Percentiles rank a stretch among this genome's conserved stretches.
phyloP scores from a whole-genome alignment of 306 rosid genomes.

The Dicorynia guianensis region DNA sequence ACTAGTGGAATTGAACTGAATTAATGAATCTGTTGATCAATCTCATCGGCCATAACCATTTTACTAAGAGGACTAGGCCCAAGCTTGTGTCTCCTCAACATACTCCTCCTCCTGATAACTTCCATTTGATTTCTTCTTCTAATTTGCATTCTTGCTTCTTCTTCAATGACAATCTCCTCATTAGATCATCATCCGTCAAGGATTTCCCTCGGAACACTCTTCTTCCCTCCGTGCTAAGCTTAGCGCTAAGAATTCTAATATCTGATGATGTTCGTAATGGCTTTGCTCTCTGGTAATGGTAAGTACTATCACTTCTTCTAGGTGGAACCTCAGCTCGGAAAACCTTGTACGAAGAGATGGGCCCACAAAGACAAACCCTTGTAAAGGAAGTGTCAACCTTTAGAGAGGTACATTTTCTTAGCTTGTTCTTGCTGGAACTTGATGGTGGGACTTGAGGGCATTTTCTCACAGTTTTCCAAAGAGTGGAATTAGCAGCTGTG shows the following conservation, averaged over 20 bases:
- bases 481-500: not conserved
- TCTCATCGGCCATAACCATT: slow-evolving; percentile 67
- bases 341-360: slow-evolving; percentile 83
- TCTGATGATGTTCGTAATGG: slow-evolving; percentile 55
- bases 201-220: slow-evolving; percentile 89
- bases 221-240: slow-evolving; percentile 73
- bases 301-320: slow-evolving; percentile 80
- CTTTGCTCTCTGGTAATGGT: slow-evolving; percentile 81
- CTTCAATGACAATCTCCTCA: slow-evolving; percentile 90
- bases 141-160: slow-evolving; percentile 95
- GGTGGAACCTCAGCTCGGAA: slow-evolving; percentile 79
- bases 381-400: slow-evolving; percentile 84
- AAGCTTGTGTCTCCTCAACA: slow-evolving; percentile 70
- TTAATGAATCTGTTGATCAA: slow-evolving; percentile 37
- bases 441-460: slow-evolving; percentile 47
- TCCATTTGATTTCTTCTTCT: slow-evolving; percentile 92
- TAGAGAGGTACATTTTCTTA: slow-evolving; percentile 82
- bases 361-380: slow-evolving; percentile 94
- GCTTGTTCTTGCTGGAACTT: slow-evolving; percentile 51
- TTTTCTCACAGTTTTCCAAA: slow-evolving; percentile 66
- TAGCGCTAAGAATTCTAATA: slow-evolving; percentile 42
- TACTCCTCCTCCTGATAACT: slow-evolving; percentile 69
- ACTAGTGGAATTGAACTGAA: slow-evolving; percentile 25
- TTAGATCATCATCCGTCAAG: slow-evolving; percentile 85
- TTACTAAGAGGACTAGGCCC: slow-evolving; percentile 92